Evolutionary conservation across 2,329 filamentous ascomycete genomes (phyloP), one percentile per base, ranked within the genome.

Genomic region (Verticillium zaregamsianum): DNA sequence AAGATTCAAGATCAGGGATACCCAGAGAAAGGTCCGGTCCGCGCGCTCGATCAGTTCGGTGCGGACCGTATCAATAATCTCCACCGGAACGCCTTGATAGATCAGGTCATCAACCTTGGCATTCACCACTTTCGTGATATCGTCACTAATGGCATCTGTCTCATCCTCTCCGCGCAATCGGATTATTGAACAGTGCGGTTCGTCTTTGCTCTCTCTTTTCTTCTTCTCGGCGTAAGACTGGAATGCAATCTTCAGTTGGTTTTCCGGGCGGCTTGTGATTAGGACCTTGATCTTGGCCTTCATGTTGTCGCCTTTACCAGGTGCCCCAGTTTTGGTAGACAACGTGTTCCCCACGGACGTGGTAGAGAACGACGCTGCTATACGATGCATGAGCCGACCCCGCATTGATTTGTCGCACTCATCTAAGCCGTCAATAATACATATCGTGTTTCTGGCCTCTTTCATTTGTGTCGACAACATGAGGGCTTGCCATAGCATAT

Each of bases 21-120:
- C 62, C 67, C 67, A 69, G 17, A 69, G 60, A 33, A 70, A 68
- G 7, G 65, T 69, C 28, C 67, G 52, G 39, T 68, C 68, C 2
- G 66, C 68, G 8, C 63, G 55, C 20, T 37, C 33, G 9, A 64
- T 56, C 5, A 68, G 62, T 25, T 62, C 55, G n/a, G 37, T 25
- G 28, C 63, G 57, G 2, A 67, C 25, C 25, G 62, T 60, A 31
- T 56, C 33, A 2, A 66, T 49, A 1, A 67, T 54, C 23, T 63
- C 62, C 6, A 60, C 17, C n/a, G 63, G 57, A 1, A 66, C 60
- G 1, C 60, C 57, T 28, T 61, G 64, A 20, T 60, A 54, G 20
- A 63, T 62, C 1, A 67, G 55, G 7, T 63, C 59, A n/a, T 64
- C 57, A 7, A 68, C 58, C 2, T 60, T 58, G 2, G 61, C 37